Base-by-base conservation (phyloP, 2,329 filamentous ascomycete species). In the Rhytidhysteron rufulum region DNA sequence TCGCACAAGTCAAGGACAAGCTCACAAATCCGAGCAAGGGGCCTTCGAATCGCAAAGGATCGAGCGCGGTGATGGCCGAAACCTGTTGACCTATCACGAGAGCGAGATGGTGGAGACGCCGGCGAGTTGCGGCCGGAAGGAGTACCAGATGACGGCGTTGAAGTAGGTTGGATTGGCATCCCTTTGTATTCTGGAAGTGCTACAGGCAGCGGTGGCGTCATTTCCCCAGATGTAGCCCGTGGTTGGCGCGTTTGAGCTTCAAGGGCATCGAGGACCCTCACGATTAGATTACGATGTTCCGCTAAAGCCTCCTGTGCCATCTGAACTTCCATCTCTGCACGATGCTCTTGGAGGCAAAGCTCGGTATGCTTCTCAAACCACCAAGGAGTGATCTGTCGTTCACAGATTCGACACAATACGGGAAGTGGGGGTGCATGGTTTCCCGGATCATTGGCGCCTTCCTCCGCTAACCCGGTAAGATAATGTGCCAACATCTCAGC, bases 331-430 rank as follows among this genome's bases (percentile, higher is more conserved):
- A 96, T 94, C 63, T 98, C 93, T 1, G 93, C 91, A 37, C 86
- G 84, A 60, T 98, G 93, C 62, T 98, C 93, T 62, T 97, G 90
- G 40, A 96, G 74, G 59, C 93, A 98, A 16, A 97, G 72, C 56
- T 98, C 94, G 2, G 91, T 95, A 63, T 98, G 93, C 66, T 97
- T 98, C 68, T 98, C 93, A 54, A 98, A 98, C 94, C 93, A 98
- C 93, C 93, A 98, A 1, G 91, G 89, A 4, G 88, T 88, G 45
- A 98, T 97, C 47, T 96, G 88, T 39, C 93, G 87, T 63, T 98
- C 93, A 65, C 93, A 98, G 40, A 98, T 97, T 38, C 93, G 88
- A 65, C 93, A 98, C 13, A 98, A 78, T 4, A 97, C 85, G 1
- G 89, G 88, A 9, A 82, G 74, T 0, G 91, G 89, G 3, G 88